Conservation (phyloP, 148 eudicot species). For the Camellia lanceoleosa region DNA sequence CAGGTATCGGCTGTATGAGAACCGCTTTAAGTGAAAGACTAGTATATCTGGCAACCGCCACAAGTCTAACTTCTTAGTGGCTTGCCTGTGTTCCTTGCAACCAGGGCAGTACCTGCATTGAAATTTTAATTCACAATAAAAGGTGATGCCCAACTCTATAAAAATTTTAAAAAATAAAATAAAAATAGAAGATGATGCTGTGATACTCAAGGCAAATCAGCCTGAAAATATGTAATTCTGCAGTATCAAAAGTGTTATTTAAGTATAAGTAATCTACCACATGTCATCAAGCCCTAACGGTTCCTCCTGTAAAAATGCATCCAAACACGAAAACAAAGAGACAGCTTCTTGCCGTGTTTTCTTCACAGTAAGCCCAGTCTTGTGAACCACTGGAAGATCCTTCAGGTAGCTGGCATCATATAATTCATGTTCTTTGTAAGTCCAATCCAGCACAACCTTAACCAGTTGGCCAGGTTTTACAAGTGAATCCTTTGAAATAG, state of each 20-base stretch:
- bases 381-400: constrained; percentile 86
- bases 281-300: constrained; percentile 98
- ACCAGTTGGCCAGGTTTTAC: constrained; percentile 34
- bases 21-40: constrained; percentile 88
- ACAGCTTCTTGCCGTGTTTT: constrained; percentile 88
- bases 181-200: neutral
- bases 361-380: constrained; percentile 62
- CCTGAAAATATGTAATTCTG: neutral
- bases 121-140: constrained; percentile 13
- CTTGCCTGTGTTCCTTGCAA: constrained; percentile 96
- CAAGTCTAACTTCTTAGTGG: constrained; percentile 91
- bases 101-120: constrained; percentile 85
- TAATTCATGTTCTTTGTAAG: constrained; percentile 45
- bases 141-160: no score
- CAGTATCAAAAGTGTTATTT: neutral
- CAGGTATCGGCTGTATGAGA: constrained; percentile 86
- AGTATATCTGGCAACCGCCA: constrained; percentile 96
- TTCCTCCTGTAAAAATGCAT: constrained; percentile 92
- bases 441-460: constrained; percentile 61
- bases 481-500: constrained; percentile 51
- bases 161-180: neutral
- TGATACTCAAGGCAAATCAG: constrained; percentile 3
- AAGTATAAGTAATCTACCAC: constrained; percentile 56
- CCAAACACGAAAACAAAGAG: constrained; percentile 89
- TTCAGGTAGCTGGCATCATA: constrained; percentile 76